Evolutionary conservation across 1,139 yeast genomes (phyloP), one percentile per base, ranked within the genome.

Genomic region (Candida sojae): DNA sequence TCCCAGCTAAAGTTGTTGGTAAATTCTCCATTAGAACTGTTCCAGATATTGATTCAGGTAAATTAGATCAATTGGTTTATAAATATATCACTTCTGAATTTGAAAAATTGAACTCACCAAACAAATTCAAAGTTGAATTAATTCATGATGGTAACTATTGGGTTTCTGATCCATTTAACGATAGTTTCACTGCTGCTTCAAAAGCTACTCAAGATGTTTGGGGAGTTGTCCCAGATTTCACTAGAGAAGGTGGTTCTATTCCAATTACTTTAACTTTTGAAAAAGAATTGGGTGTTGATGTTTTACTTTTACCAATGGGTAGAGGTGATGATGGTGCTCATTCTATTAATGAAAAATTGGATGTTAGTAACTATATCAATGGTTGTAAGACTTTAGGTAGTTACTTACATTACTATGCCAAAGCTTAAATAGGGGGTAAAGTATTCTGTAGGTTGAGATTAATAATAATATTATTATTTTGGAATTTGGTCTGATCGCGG

Each of bases 321-420:
- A 86, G 96, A 71, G 99, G 98, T 60, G 98, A 93, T 66, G 99
- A 95, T 62, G 99, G 99, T 59, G 99, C 99, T 45, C 99, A 95
- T 68, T 90, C 97, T 29, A 90, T 93, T 62, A 93, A 93, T 65
- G 99, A 95, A 72, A 95, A 95, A 76, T 75, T 95, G 63, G 88
- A 95, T 66, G 75, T 90, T 46, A 73, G 88, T 57, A 95, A 95
- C 77, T 95, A 89, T 71, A 84, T 93, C 59, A 88, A 89, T 64
- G 99, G 99, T 53, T 85, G 88, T 63, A 95, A 95, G 78, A 87
- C 97, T 28, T 81, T 93, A 70, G 89, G 96, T 56, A 96, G 97
- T 23, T 93, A 90, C 71, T 79, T 93, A 66, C 97, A 92, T 72
- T 92, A 87, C 73, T 86, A 86, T 59, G 88, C 88, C 42, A 71